Evolutionary conservation across 192 early-diverging fungal species (phyloP).

Genomic region (Backusella luteola): DNA sequence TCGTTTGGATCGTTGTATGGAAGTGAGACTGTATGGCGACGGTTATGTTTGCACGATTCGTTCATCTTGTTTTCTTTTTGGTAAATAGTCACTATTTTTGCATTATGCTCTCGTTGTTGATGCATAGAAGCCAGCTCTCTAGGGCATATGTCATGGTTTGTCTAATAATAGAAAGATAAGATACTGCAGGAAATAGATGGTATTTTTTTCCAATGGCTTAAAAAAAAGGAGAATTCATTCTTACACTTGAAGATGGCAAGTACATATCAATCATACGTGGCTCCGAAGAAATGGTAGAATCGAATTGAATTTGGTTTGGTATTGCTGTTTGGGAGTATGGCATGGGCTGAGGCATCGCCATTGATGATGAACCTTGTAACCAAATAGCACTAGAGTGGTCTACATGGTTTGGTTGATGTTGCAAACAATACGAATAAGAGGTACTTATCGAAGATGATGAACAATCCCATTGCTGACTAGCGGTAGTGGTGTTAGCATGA

Average conservation of each 20-base stretch:
- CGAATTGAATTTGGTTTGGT: neutral
- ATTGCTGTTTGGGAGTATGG: neutral
- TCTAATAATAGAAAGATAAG: neutral
- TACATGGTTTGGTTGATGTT: neutral
- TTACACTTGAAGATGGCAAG: neutral
- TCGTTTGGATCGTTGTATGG: neutral
- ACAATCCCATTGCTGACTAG: neutral
- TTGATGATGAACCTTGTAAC: neutral
- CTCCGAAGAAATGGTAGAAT: neutral
- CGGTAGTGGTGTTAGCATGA: neutral
- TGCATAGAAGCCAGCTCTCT: neutral
- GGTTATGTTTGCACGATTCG: conserved; percentile 3
- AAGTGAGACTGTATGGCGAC: neutral
- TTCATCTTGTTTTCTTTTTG: neutral
- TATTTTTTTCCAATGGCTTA: neutral
- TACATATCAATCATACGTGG: neutral
- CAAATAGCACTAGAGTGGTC: neutral
- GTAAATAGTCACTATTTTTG: neutral
- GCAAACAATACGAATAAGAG: neutral
- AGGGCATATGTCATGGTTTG: neutral
- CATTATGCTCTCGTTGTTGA: neutral
- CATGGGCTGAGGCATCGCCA: neutral
- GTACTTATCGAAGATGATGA: neutral
- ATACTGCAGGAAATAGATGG: neutral
- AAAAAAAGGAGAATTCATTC: neutral